These are phyloP conservation scores for Populus nigra DNA, from an alignment of 345 rosid species.

Conservation along the genomic window DNA sequence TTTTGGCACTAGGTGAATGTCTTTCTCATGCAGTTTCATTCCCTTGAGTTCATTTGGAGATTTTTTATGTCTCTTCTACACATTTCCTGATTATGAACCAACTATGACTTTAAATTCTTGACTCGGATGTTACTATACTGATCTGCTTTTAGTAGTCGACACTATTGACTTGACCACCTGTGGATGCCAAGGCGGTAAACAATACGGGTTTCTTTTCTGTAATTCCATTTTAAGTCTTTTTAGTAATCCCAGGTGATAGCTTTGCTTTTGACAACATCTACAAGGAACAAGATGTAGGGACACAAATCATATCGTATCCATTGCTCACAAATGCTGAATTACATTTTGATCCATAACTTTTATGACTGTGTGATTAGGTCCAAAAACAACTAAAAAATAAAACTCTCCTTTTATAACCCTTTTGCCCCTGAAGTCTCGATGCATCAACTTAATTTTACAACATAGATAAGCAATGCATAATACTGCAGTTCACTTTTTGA, in stretches of 20 bases:
- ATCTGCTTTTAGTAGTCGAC: background rate
- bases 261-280: background rate
- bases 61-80: background rate
- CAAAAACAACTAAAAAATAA: no score
- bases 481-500: no score
- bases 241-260: background rate
- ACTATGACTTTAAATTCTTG: background rate
- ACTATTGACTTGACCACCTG: background rate
- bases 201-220: background rate
- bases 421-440: no score
- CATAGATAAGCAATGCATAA: no score
- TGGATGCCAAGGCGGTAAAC: background rate
- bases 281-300: background rate
- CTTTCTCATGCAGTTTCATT: background rate
- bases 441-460: no score
- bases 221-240: background rate
- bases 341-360: no score
- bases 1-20: conserved; percentile 2
- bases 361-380: no score
- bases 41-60: background rate
- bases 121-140: background rate
- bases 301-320: no score
- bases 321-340: no score
- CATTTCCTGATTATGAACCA: background rate
- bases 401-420: no score